Percentiles rank a stretch among this genome's conserved stretches.
Evolutionary conservation across 768 basidiomycete genomes (phyloP).

Genomic region (Macrolepiota fuliginosa): DNA sequence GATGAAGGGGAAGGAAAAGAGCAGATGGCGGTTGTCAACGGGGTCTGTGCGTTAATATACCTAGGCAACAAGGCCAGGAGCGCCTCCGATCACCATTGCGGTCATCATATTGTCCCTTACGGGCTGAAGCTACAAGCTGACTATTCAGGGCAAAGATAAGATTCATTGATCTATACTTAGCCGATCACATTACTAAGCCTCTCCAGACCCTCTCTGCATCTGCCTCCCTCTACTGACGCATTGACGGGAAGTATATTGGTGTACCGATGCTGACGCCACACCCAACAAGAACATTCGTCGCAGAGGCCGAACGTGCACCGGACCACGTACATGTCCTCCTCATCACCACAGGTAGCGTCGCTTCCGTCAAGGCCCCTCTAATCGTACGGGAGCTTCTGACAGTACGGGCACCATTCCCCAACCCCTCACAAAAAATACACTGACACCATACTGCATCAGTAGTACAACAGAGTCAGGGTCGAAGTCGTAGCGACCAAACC

Average conservation of each 20-base stretch:
- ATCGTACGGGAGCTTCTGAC: slow-evolving; percentile 76
- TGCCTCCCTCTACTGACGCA: background rate
- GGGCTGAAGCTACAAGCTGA: too few species aligned
- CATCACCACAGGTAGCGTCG: slow-evolving; percentile 92
- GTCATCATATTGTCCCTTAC: too few species aligned
- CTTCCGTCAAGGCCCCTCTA: slow-evolving; percentile 89
- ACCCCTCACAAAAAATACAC: background rate
- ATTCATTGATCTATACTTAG: background rate
- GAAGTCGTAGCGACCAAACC: slow-evolving; percentile 82
- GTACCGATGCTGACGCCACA: background rate
- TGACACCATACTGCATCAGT: slow-evolving; percentile 39
- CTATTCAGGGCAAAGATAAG: too few species aligned
- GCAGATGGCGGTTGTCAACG: background rate
- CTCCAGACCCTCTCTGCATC: background rate
- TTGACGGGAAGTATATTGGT: too few species aligned
- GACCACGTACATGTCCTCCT: slow-evolving; percentile 69
- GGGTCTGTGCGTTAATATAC: background rate
- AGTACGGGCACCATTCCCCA: slow-evolving; percentile 26
- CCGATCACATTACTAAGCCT: background rate
- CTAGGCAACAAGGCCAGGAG: background rate
- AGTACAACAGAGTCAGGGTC: slow-evolving; percentile 77
- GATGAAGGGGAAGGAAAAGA: slow-evolving; percentile 10
- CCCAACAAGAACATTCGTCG: slow-evolving; percentile 31
- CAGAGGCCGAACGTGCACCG: slow-evolving; percentile 36
- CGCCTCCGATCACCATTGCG: too few species aligned